A percentile compares a stretch with the other conserved stretches of the same genome.
These are phyloP conservation scores for Colletotrichum sp. DNA, from an alignment of 2,329 filamentous ascomycete species.

Conservation along the genomic window DNA sequence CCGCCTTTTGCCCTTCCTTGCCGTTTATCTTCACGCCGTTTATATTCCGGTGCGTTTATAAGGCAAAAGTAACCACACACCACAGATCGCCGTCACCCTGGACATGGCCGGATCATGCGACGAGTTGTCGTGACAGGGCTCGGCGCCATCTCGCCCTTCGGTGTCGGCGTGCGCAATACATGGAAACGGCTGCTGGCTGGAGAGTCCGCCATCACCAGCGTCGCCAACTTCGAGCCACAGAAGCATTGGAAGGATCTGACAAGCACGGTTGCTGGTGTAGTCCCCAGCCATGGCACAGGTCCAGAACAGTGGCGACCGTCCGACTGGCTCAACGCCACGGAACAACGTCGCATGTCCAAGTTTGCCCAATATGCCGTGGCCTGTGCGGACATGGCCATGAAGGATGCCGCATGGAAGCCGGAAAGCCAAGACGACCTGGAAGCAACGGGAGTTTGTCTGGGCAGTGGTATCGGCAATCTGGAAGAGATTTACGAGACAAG, in stretches of 20 bases:
- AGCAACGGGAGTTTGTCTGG: conserved; percentile 86
- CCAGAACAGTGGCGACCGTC: conserved; percentile 53
- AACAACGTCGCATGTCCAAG: conserved; percentile 81
- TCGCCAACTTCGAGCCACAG: conserved; percentile 63
- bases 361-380: conserved; percentile 94
- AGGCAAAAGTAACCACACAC: neutral
- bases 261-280: conserved; percentile 83
- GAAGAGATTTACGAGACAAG: conserved; percentile 89
- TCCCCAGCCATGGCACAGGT: conserved; percentile 58
- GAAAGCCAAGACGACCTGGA: conserved; percentile 67
- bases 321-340: conserved; percentile 59
- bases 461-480: conserved; percentile 94
- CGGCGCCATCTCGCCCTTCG: conserved; percentile 83
- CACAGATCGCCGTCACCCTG: conserved; percentile 11
- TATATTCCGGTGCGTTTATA: neutral
- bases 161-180: conserved; percentile 76
- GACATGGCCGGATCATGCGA: conserved; percentile 59
- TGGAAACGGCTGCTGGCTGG: conserved; percentile 84
- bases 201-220: conserved; percentile 80
- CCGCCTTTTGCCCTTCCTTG: neutral
- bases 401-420: conserved; percentile 80
- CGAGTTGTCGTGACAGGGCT: conserved; percentile 86
- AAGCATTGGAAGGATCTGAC: conserved; percentile 73
- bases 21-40: neutral
- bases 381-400: conserved; percentile 83